Base-by-base conservation (phyloP, 2,329 filamentous ascomycete species). In the Xylariaceae sp. region DNA sequence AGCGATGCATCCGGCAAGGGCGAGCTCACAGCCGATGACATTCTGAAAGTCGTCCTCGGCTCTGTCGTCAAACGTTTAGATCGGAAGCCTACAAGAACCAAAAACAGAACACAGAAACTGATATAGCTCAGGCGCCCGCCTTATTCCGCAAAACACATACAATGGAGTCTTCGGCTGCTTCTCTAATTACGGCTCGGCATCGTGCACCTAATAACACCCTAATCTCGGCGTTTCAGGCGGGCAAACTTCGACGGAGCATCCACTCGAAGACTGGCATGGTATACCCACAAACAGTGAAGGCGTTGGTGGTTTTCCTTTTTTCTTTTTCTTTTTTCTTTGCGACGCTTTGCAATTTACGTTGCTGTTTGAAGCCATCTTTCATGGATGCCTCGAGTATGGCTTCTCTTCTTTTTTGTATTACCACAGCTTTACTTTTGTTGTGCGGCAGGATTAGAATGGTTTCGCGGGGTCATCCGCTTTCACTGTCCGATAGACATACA, bases 31-130 rank as follows among this genome's bases (percentile, higher is more conserved):
- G 33, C 9, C 9, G 7, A 16, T 13, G n/a, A n/a, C 6, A n/a
- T 7, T 13, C 7, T 5, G n/a, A 6, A 36, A n/a, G 27, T 3
- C n/a, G 10, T n/a, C 4, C 27, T 10, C 26, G 41, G 4, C 43
- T 59, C 15, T 15, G 36, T 45, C n/a, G 47, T 57, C 61, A 79
- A 84, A 63, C 75, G 80, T 51, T 73, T 88, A 45, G 87, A 91
- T 70, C 75, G 81, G 6, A 7, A 8, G 6, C 41, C 41, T 10
- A 30, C 24, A n/a, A n/a, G n/a, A n/a, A n/a, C 20, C 36, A 3
- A n/a, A 16, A 10, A 39, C 15, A 16, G 18, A 16, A 39, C 20
- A 15, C 3, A 30, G 26, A 27, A 15, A 30, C 4, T n/a, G n/a
- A n/a, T n/a, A n/a, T n/a, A n/a, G n/a, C n/a, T n/a, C n/a, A n/a